These are phyloP conservation scores for Bothriochloa decipiens DNA, from an alignment of 176 grass and related monocot species.

Conservation along the genomic window DNA sequence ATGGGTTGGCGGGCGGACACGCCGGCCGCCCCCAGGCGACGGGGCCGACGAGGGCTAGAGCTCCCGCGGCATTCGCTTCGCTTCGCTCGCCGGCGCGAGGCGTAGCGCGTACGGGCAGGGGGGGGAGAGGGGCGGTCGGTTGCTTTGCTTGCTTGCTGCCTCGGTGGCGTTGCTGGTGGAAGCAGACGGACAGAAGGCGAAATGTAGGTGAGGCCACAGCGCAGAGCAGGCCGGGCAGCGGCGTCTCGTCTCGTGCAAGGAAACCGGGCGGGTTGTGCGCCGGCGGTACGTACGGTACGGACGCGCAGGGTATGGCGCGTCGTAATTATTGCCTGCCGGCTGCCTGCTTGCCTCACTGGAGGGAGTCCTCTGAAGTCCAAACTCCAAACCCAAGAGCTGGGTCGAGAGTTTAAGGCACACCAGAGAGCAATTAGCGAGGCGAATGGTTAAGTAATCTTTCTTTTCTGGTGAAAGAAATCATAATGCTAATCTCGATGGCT, in stretches of 20 bases:
- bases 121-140: background rate
- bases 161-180: constrained; percentile 30
- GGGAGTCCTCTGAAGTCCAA: background rate
- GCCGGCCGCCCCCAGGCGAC: background rate
- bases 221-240: background rate
- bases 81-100: constrained; percentile 25
- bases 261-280: background rate
- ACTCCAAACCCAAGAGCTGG: too few species aligned
- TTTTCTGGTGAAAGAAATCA: background rate
- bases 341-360: background rate
- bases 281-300: background rate
- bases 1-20: constrained; percentile 34
- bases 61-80: constrained; percentile 63
- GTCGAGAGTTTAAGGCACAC: too few species aligned
- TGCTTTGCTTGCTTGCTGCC: background rate
- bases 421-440: constrained; percentile 5
- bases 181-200: constrained; percentile 17
- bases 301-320: constrained; percentile 6
- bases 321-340: constrained; percentile 6
- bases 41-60: constrained; percentile 19
- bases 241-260: constrained; percentile 46
- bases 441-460: background rate
- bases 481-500: background rate
- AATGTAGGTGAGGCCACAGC: background rate
- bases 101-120: constrained; percentile 3